A percentile compares a stretch with the other conserved stretches of the same genome.
Conservation (phyloP, 495 filamentous ascomycete genomes). For the Aspergillus olivimuriae region DNA sequence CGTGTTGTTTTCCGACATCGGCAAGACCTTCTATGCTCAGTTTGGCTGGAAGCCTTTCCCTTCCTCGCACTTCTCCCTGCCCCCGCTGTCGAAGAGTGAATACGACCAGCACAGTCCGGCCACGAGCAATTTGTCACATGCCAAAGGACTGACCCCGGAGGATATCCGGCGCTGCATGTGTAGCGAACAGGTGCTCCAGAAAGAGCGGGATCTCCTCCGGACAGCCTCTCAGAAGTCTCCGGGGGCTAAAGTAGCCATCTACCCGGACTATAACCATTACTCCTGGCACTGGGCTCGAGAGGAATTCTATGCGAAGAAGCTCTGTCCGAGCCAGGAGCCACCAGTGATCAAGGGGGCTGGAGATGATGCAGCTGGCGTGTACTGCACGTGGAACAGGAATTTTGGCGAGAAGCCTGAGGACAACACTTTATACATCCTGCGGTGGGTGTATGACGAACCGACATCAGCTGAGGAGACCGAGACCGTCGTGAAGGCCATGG, state of each 20-base stretch:
- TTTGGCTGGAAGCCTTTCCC: slow-evolving; percentile 73
- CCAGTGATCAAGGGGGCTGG: slow-evolving; percentile 67
- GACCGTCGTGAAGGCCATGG: slow-evolving; percentile 37
- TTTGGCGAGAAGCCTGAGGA: slow-evolving; percentile 51
- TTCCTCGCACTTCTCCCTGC: slow-evolving; percentile 63
- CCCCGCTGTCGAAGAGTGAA: slow-evolving; percentile 29
- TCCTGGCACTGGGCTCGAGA: slow-evolving; percentile 85
- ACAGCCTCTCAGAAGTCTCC: slow-evolving; percentile 25
- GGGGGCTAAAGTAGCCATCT: slow-evolving; percentile 51
- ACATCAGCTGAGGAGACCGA: slow-evolving; percentile 32
- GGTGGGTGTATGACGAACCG: slow-evolving; percentile 63
- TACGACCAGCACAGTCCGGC: slow-evolving; percentile 11
- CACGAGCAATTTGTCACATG: slow-evolving; percentile 8
- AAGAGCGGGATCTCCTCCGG: slow-evolving; percentile 27
- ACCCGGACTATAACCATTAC: slow-evolving; percentile 67
- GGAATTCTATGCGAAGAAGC: slow-evolving; percentile 64
- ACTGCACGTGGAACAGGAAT: slow-evolving; percentile 76
- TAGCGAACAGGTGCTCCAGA: slow-evolving; percentile 23
- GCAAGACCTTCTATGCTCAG: slow-evolving; percentile 81
- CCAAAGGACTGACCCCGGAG: slow-evolving; percentile 19
- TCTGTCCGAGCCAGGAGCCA: slow-evolving; percentile 27
- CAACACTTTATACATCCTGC: slow-evolving; percentile 72
- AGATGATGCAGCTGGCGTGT: slow-evolving; percentile 49
- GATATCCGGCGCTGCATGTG: slow-evolving; percentile 33
- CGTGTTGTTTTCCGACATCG: slow-evolving; percentile 89